phyloP scores from a whole-genome alignment of 306 rosid genomes.

The Citrullus mucosospermus region DNA sequence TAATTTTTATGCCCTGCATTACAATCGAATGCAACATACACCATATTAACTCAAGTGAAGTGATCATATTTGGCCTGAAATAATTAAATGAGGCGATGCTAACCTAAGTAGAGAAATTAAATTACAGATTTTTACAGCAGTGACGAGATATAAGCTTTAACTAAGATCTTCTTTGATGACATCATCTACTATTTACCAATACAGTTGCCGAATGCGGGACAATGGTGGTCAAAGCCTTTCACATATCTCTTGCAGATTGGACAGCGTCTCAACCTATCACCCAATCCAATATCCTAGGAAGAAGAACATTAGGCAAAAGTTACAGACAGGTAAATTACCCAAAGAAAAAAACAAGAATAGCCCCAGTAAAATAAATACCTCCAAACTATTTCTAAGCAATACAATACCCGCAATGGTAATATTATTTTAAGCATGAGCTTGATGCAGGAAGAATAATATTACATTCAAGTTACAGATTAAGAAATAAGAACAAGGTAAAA shows the following conservation, averaged over 20 bases:
- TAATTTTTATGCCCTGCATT: constrained; percentile 34
- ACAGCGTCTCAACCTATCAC: constrained; percentile 26
- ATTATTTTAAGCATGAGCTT: neutral
- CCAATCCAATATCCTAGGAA: constrained; percentile 18
- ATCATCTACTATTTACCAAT: constrained; percentile 21
- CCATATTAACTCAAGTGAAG: neutral
- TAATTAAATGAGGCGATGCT: neutral
- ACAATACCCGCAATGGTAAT: neutral
- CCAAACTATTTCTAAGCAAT: neutral
- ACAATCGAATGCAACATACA: neutral
- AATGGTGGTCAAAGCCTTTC: constrained; percentile 35
- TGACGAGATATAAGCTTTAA: neutral
- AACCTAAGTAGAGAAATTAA: neutral
- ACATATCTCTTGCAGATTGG: constrained; percentile 20
- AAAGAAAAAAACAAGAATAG: constrained; percentile 2
- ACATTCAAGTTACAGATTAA: neutral
- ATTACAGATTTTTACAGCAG: neutral
- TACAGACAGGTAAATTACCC: neutral
- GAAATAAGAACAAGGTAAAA: neutral
- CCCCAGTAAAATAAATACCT: neutral
- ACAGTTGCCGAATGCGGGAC: constrained; percentile 49
- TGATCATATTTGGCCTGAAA: neutral
- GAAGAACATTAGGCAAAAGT: neutral
- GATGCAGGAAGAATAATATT: neutral
- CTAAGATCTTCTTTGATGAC: neutral